phyloP scores from a whole-genome alignment of 495 filamentous ascomycete genomes.

The Lophium mytilinum region DNA sequence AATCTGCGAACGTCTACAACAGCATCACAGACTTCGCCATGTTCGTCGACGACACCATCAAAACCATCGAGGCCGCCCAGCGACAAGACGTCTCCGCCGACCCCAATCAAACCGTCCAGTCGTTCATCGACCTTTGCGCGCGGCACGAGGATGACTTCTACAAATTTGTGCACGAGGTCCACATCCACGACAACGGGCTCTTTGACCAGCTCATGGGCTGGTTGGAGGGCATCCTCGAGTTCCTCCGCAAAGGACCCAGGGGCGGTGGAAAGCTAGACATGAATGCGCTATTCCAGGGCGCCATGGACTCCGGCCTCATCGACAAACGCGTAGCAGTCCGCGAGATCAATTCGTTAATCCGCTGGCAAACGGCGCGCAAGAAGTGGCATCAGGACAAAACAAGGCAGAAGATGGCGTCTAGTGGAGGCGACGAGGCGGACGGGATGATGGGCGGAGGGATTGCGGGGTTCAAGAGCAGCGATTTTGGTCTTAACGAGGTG shows the following conservation, averaged over 20 bases:
- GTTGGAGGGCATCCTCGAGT: conserved; percentile 94
- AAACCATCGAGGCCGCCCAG: conserved; percentile 79
- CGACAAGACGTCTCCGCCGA: conserved; percentile 88
- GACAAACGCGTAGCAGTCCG: conserved; percentile 61
- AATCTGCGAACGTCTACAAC: conserved; percentile 96
- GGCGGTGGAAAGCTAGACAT: conserved; percentile 77
- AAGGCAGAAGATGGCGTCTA: conserved; percentile 94
- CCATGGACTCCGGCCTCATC: conserved; percentile 55
- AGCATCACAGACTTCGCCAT: conserved; percentile 90
- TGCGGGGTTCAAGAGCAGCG: conserved; percentile 58
- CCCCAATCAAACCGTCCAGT: conserved; percentile 97
- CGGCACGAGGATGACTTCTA: conserved; percentile 95
- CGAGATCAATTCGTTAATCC: conserved; percentile 77
- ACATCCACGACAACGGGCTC: conserved; percentile 93
- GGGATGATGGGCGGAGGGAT: conserved; percentile 20
- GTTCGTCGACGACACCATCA: conserved; percentile 87
- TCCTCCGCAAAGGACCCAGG: conserved; percentile 74
- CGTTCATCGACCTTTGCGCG: conserved; percentile 94
- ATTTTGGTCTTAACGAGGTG: conserved; percentile 85
- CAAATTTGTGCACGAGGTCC: conserved; percentile 97
- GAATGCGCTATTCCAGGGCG: conserved; percentile 81
- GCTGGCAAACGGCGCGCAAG: conserved; percentile 91
- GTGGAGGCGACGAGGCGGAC: conserved; percentile 34
- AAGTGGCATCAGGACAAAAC: conserved; percentile 98
- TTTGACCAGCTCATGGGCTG: conserved; percentile 94